These are phyloP conservation scores for Fusarium haematococcum DNA, from an alignment of 2,329 filamentous ascomycete species.

Conservation along the genomic window DNA sequence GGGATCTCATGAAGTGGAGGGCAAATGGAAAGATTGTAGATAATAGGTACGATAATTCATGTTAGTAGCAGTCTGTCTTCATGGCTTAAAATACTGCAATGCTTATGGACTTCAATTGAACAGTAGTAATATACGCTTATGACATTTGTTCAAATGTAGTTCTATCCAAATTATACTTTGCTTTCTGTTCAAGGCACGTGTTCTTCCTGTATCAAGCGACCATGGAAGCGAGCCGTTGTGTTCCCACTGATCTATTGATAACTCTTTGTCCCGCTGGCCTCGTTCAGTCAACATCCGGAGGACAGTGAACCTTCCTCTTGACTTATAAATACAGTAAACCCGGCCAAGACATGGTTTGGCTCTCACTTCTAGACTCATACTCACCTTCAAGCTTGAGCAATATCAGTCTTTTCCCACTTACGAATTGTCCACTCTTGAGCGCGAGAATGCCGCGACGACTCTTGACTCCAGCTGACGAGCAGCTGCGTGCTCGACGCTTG, in stretches of 20 bases:
- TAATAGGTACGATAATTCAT: too few relatives aligned
- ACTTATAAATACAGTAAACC: background rate
- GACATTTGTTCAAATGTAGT: too few relatives aligned
- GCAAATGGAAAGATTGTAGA: too few relatives aligned
- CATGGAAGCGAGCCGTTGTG: background rate
- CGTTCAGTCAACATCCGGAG: background rate
- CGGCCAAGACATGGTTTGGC: background rate
- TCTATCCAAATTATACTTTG: background rate
- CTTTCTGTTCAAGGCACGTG: background rate
- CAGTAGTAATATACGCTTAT: too few relatives aligned
- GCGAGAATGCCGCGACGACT: background rate
- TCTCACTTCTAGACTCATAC: background rate
- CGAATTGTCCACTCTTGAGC: background rate
- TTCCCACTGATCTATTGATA: background rate
- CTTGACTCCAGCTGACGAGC: background rate
- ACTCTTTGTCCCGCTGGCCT: background rate
- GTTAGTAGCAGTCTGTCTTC: too few relatives aligned
- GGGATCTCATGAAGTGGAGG: too few relatives aligned
- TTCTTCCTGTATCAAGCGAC: background rate
- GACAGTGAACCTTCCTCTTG: background rate
- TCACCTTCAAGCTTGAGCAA: background rate
- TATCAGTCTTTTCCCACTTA: background rate
- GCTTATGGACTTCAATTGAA: too few relatives aligned
- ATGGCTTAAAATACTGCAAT: too few relatives aligned
- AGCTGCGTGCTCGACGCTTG: background rate